Conservation (phyloP, 2,329 filamentous ascomycete genomes). For the Graphium sp. region DNA sequence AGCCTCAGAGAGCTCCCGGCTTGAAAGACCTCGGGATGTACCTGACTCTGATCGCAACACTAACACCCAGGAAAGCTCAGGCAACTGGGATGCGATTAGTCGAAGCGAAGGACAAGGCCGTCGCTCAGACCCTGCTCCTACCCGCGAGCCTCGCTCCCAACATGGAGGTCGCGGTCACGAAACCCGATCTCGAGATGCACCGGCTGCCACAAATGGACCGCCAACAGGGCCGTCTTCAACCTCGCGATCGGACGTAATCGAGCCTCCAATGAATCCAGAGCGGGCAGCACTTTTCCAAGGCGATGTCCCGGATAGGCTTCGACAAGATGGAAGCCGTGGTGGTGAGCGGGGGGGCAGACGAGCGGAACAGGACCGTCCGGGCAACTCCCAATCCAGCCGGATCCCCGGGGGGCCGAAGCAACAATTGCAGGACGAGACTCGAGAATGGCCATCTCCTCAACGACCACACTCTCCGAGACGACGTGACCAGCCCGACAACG, state of each 20-base stretch:
- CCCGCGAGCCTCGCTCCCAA: too few relatives aligned
- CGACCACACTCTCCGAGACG: conserved; percentile 31
- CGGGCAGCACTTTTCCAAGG: conserved; percentile 27
- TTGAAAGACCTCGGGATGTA: conserved; percentile 23
- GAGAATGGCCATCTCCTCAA: too few relatives aligned
- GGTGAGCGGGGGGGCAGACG: too few relatives aligned
- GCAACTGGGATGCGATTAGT: background rate
- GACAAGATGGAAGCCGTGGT: conserved; percentile 1
- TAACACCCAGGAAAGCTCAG: conserved; percentile 1
- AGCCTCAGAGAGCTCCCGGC: conserved; percentile 20
- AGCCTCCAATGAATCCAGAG: conserved; percentile 37
- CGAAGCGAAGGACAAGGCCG: too few relatives aligned
- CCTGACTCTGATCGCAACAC: conserved; percentile 19
- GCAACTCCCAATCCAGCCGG: too few relatives aligned
- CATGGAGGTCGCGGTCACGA: conserved; percentile 12
- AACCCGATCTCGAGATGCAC: conserved; percentile 10
- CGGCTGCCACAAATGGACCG: conserved; percentile 11
- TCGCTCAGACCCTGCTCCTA: too few relatives aligned
- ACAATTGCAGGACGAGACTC: too few relatives aligned
- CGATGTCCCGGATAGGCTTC: background rate
- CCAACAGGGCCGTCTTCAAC: conserved; percentile 13
- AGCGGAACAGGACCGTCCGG: too few relatives aligned
- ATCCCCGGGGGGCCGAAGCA: too few relatives aligned
- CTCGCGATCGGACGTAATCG: conserved; percentile 13
- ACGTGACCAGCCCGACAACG: conserved; percentile 15